These are phyloP conservation scores for Botrytis deweyae DNA, from an alignment of 2,329 filamentous ascomycete genomes.

Conservation along the genomic window DNA sequence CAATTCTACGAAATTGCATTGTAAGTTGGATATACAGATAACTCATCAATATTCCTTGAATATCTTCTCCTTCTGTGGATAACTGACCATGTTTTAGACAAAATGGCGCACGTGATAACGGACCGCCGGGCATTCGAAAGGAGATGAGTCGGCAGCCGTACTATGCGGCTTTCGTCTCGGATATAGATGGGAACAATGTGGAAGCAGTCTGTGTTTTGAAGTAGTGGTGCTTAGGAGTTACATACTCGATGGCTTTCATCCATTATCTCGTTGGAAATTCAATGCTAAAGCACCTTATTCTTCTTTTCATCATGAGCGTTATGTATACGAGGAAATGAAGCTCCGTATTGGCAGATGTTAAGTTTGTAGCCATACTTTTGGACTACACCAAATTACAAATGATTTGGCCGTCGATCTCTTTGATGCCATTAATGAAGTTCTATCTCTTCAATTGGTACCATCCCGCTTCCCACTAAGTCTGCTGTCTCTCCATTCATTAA, in stretches of 20 bases:
- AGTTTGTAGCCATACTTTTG: background rate
- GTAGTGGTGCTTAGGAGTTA: background rate
- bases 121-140: background rate
- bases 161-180: background rate
- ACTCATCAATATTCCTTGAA: rapidly evolving
- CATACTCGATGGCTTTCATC: background rate
- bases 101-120: background rate
- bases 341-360: background rate
- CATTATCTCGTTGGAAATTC: background rate
- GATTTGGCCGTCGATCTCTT: background rate
- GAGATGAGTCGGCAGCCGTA: background rate
- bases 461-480: background rate
- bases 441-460: background rate
- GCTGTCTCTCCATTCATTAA: constrained; percentile 27
- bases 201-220: background rate
- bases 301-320: background rate
- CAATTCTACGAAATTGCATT: background rate
- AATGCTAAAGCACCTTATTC: background rate
- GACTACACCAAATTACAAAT: background rate
- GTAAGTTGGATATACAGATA: background rate
- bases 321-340: background rate
- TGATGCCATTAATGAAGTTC: background rate
- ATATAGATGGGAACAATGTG: background rate
- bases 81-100: background rate
- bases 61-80: rapidly evolving